Evolutionary conservation across 495 filamentous ascomycete genomes (phyloP).

Genomic region (Endocarpon pusillum): DNA sequence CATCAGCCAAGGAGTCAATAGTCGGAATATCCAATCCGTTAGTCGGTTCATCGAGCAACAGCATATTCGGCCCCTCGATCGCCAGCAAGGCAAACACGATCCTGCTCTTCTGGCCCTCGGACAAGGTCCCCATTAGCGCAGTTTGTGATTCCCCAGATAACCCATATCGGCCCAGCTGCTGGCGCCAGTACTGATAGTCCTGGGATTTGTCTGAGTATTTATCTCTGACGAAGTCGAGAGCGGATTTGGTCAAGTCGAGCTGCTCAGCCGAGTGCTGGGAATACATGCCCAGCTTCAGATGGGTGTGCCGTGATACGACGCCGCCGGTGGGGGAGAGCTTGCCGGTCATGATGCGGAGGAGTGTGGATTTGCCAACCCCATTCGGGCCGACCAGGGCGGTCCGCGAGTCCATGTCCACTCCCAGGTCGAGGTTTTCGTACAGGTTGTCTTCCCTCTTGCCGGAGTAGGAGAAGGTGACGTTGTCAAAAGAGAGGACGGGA

Average conservation of each 20-base stretch:
- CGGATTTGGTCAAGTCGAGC: constrained; percentile 93
- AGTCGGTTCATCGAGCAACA: constrained; percentile 93
- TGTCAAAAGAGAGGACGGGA: constrained; percentile 87
- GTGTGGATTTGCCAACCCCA: constrained; percentile 98
- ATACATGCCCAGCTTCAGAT: constrained; percentile 96
- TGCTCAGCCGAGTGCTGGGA: constrained; percentile 96
- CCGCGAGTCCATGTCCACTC: constrained; percentile 98
- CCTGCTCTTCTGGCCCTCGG: constrained; percentile 91
- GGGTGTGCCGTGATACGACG: constrained; percentile 76
- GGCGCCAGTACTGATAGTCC: constrained; percentile 99
- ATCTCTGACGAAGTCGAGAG: constrained; percentile 93
- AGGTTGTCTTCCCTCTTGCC: constrained; percentile 78
- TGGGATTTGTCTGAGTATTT: constrained; percentile 79
- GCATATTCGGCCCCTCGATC: constrained; percentile 94
- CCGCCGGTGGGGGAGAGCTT: constrained; percentile 76
- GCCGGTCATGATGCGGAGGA: constrained; percentile 93
- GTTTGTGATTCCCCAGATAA: constrained; percentile 86
- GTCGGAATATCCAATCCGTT: constrained; percentile 99
- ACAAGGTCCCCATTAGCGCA: constrained; percentile 90
- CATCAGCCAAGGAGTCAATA: constrained; percentile 92
- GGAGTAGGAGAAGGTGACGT: constrained; percentile 95
- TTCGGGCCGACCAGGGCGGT: constrained; percentile 96
- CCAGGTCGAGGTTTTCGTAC: constrained; percentile 90
- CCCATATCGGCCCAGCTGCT: constrained; percentile 89
- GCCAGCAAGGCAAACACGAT: constrained; percentile 96